phyloP scores from a whole-genome alignment of 306 rosid species.

The Ormosia emarginata region DNA sequence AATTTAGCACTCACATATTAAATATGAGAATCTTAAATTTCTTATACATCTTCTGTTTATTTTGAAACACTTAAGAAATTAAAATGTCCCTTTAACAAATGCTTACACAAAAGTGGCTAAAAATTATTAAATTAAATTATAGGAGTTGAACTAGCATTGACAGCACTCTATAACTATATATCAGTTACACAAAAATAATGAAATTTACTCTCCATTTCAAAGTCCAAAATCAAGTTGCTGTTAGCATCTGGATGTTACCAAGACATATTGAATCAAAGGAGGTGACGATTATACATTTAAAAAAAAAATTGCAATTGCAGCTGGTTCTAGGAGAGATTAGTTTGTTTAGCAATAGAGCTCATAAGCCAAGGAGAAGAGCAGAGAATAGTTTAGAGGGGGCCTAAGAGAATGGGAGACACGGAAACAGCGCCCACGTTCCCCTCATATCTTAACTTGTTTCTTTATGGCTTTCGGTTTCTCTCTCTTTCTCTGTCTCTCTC shows the following conservation, averaged over 20 bases:
- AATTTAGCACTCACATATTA: background rate
- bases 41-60: background rate
- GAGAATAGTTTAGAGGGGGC: constrained; percentile 38
- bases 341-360: constrained; percentile 80
- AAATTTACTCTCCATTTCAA: constrained; percentile 18
- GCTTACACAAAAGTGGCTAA: background rate
- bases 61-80: background rate
- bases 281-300: background rate
- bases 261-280: constrained; percentile 42
- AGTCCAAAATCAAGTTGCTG: constrained; percentile 45
- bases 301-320: constrained; percentile 28
- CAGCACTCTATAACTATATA: background rate
- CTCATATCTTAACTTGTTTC: constrained; percentile 43
- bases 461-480: constrained; percentile 41
- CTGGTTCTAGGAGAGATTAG: constrained; percentile 55
- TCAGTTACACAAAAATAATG: constrained; percentile 11
- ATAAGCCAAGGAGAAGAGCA: constrained; percentile 80
- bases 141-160: background rate
- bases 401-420: constrained; percentile 83
- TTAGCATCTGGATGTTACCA: constrained; percentile 33
- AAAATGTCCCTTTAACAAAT: background rate
- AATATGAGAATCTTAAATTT: background rate
- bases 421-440: constrained; percentile 99
- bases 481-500: constrained; percentile 31
- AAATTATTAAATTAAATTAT: background rate